Percentiles rank a stretch among this genome's conserved stretches.
phyloP scores from a whole-genome alignment of 129 eudicot species.

The Centrapalus pauciflorus region DNA sequence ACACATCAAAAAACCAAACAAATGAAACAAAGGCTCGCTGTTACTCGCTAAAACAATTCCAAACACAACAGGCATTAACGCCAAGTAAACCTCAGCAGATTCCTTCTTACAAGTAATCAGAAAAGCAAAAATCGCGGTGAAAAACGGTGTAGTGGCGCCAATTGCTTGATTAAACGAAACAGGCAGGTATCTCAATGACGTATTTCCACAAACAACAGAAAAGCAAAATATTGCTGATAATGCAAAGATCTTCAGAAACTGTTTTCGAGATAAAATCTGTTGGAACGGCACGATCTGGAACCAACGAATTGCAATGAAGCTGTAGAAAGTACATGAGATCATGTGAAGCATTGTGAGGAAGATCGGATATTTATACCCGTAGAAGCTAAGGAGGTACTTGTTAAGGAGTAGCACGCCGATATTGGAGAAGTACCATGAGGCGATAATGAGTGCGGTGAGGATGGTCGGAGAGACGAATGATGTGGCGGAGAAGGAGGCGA shows the following conservation, averaged over 20 bases:
- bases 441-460: conserved; percentile 61
- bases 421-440: conserved; percentile 79
- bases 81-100: conserved; percentile 55
- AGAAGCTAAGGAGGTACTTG: conserved; percentile 66
- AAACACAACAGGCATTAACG: conserved; percentile 61
- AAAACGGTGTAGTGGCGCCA: conserved; percentile 83
- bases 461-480: conserved; percentile 44
- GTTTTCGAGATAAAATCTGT: conserved; percentile 50
- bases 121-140: conserved; percentile 75
- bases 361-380: conserved; percentile 78
- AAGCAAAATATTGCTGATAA: conserved; percentile 58
- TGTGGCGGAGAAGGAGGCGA: conserved; percentile 23
- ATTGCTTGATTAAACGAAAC: conserved; percentile 85
- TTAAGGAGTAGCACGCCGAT: conserved; percentile 85
- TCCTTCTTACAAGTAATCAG: conserved; percentile 71
- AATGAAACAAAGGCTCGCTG: conserved; percentile 76
- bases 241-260: conserved; percentile 64
- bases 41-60: conserved; percentile 80
- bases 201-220: conserved; percentile 81
- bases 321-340: conserved; percentile 66
- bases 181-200: conserved; percentile 65
- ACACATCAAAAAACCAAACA: conserved; percentile 66
- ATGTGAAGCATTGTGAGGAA: conserved; percentile 87
- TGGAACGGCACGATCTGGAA: conserved; percentile 70
- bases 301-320: conserved; percentile 50